These are phyloP conservation scores for Amaranthus cruentus DNA, from an alignment of 148 eudicot species.

Conservation along the genomic window DNA sequence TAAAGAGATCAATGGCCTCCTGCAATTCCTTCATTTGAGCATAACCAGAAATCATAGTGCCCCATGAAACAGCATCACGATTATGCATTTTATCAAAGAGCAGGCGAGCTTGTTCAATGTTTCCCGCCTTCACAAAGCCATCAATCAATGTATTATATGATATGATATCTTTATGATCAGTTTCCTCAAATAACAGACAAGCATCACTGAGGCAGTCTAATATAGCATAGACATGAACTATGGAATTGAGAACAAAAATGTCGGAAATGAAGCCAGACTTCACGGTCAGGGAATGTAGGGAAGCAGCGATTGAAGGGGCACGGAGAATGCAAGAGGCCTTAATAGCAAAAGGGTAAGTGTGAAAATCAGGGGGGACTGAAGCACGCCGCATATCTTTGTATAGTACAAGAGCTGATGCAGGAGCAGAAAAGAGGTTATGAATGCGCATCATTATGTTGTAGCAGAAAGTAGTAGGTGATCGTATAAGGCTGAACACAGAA, in stretches of 20 bases:
- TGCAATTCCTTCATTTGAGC: constrained; percentile 42
- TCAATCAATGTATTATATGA: constrained; percentile 64
- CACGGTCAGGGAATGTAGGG: constrained; percentile 48
- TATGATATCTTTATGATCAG: constrained; percentile 48
- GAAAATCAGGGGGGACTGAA: constrained; percentile 49
- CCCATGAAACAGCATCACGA: constrained; percentile 78
- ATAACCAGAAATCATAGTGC: constrained; percentile 71
- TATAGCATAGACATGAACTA: constrained; percentile 42
- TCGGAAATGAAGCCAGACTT: constrained; percentile 55
- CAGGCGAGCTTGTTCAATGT: constrained; percentile 39
- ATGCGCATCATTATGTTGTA: constrained; percentile 69
- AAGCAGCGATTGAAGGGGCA: constrained; percentile 23
- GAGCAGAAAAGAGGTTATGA: constrained; percentile 48
- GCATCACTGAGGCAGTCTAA: constrained; percentile 32
- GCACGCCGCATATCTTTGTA: constrained; percentile 51
- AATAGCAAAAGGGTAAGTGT: constrained; percentile 78
- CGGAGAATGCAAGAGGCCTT: constrained; percentile 50
- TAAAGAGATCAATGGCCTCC: constrained; percentile 58
- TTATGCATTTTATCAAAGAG: constrained; percentile 57
- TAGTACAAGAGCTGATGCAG: constrained; percentile 38
- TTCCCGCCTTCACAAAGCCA: constrained; percentile 67
- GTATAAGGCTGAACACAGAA: constrained; percentile 46
- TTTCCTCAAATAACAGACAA: constrained; percentile 48
- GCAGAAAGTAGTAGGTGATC: constrained; percentile 54
- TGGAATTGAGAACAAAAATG: constrained; percentile 55